Conservation (phyloP, 495 filamentous ascomycete genomes). For the Penicillium robsamsonii region DNA sequence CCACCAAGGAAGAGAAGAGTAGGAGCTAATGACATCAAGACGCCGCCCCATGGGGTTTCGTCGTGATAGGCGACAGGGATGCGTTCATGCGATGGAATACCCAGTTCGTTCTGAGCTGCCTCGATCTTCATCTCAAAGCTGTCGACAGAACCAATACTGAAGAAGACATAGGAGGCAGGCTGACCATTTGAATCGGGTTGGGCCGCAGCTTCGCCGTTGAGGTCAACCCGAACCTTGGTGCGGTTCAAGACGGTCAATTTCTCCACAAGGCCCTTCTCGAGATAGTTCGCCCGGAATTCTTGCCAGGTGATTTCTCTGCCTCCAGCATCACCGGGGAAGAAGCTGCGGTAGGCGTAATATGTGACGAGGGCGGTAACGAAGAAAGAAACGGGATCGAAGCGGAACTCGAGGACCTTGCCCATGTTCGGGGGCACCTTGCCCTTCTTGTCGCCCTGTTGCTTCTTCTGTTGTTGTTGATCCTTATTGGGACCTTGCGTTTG, state of each 20-base stretch:
- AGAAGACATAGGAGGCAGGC: constrained; percentile 79
- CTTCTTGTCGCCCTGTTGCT: constrained; percentile 36
- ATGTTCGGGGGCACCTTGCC: constrained; percentile 17
- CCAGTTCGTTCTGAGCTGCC: constrained; percentile 79
- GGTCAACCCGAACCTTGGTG: constrained; percentile 73
- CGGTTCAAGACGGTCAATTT: constrained; percentile 79
- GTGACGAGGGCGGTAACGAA: constrained; percentile 56
- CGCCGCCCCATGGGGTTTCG: constrained; percentile 64
- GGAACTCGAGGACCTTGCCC: constrained; percentile 45
- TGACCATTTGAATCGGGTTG: constrained; percentile 72
- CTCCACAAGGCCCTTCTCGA: constrained; percentile 94
- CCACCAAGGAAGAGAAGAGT: constrained; percentile 81
- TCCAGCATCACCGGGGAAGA: constrained; percentile 61
- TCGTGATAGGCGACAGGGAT: constrained; percentile 88
- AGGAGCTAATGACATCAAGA: constrained; percentile 76
- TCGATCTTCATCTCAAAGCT: constrained; percentile 87
- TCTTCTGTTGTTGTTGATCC: constrained; percentile 26
- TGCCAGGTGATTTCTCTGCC: constrained; percentile 92
- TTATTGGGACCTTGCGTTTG: constrained; percentile 20
- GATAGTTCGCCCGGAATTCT: constrained; percentile 85
- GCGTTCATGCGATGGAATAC: constrained; percentile 76
- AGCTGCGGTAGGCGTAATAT: constrained; percentile 59
- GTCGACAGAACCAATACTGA: constrained; percentile 92
- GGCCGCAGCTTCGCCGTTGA: constrained; percentile 76
- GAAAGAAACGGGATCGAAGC: constrained; percentile 56